Percentiles rank a stretch among this genome's conserved stretches.
Evolutionary conservation across 805 yeast genomes (phyloP).

Genomic region (Metschnikowia cerradonensis): DNA sequence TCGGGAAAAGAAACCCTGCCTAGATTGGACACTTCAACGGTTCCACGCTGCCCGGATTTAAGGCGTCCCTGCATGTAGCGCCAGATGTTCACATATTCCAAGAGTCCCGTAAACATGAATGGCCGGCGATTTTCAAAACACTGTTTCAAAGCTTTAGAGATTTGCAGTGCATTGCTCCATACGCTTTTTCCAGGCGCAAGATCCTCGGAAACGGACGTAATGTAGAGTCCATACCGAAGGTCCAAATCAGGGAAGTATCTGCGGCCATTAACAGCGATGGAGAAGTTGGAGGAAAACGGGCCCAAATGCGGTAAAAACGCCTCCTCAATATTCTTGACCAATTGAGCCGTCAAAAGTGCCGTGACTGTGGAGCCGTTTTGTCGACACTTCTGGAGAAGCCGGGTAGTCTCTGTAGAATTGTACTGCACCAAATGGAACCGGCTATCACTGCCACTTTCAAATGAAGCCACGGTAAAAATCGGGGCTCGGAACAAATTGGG

Average conservation of each 20-base stretch:
- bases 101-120: conserved; percentile 8
- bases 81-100: conserved; percentile 10
- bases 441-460: conserved; percentile 4
- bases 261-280: conserved; percentile 12
- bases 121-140: conserved; percentile 5
- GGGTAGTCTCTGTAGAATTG: conserved; percentile 2
- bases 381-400: conserved; percentile 6
- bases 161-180: neutral
- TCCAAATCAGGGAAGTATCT: conserved; percentile 9
- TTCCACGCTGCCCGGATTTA: conserved; percentile 2
- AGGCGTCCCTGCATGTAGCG: neutral
- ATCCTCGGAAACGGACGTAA: conserved; percentile 1
- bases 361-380: conserved; percentile 8
- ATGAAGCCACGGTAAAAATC: conserved; percentile 7
- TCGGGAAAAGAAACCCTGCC: conserved; percentile 5
- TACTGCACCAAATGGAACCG: conserved; percentile 6
- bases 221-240: conserved; percentile 12
- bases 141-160: conserved; percentile 1
- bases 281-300: conserved; percentile 5
- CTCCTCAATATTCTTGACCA: conserved; percentile 4
- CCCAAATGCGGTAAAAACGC: conserved; percentile 5
- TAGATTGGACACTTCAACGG: conserved; percentile 16
- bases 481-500: conserved; percentile 12
- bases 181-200: conserved; percentile 3
- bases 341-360: conserved; percentile 9